Base-by-base conservation (phyloP, 441 rosid genomes). In the Corymbia calophylla region DNA sequence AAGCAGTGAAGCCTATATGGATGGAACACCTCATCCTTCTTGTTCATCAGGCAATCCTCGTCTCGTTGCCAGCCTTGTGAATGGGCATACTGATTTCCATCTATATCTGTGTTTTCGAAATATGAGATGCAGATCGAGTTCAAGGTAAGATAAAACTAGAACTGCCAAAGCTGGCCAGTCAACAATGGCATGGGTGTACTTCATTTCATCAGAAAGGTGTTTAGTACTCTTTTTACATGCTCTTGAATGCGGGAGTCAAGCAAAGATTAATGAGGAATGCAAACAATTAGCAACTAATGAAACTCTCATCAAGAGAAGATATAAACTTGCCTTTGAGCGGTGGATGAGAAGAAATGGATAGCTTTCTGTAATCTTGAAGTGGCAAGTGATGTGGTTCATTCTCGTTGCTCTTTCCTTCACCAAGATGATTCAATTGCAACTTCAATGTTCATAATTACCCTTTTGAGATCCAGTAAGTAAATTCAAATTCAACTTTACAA, bases 1-100 rank as follows among this genome's bases (percentile, higher is more conserved):
- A 92, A 92, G 87, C 91, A 14, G n/a, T 92, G 87, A 87, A 89
- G 86, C 88, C 82, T 91, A 68, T 88, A 32, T 21, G 89, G 87
- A 87, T 39, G 89, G 62, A 88, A 80, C 53, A 60, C 66, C 88
- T 88, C 88, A 21, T 60, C 87, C 88, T 85, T 91, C 68, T 90
- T 68, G 82, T 64, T 87, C 39, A 39, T 39, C 1, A 5, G 49
- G 49, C n/a, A 73, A 6, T 73, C n/a, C 25, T 73, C 1, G 49
- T 73, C 29, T 73, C 0, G n/a, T 21, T 39, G 17, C 82, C 3
- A 1, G 82, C 82, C 82, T 39, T 1, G 29, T 73, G 29, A 21
- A 21, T 39, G 11, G 9, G 82, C 51, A 73, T 3, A 5, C 82
- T 11, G 25, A 39, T 39, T 62, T 27, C 55, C n/a, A 9, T 53